Percentiles rank a stretch among this genome's conserved stretches.
phyloP scores from a whole-genome alignment of 2,329 filamentous ascomycete genomes.

The Monosporascus sp. region DNA sequence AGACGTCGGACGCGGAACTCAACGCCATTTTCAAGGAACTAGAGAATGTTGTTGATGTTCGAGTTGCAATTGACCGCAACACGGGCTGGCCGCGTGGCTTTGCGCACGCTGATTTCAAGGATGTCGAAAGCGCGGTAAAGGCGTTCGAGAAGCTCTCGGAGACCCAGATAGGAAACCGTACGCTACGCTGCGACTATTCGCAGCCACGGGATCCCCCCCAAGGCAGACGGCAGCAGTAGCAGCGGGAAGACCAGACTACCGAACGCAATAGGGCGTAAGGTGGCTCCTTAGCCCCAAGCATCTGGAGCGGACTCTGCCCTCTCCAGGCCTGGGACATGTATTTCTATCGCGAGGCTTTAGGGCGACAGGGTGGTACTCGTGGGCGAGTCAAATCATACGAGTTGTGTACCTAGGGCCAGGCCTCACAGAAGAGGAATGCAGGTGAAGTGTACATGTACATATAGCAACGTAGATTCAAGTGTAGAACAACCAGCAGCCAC shows the following conservation, averaged over 20 bases:
- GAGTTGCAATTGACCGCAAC: constrained; percentile 75
- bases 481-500: not conserved
- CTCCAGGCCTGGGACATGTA: not conserved
- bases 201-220: constrained; percentile 3
- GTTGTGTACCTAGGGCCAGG: not conserved
- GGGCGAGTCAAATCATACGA: not conserved
- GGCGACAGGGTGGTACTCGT: too few species aligned
- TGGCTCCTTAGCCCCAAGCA: not conserved
- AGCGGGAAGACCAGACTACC: not conserved
- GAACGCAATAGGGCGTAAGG: not conserved
- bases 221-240: not conserved
- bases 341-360: not conserved
- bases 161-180: constrained; percentile 60
- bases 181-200: constrained; percentile 62
- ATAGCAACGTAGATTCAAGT: not conserved
- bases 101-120: constrained; percentile 74
- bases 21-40: constrained; percentile 71
- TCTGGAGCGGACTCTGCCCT: not conserved
- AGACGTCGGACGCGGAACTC: constrained; percentile 78
- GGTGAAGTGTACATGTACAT: not conserved
- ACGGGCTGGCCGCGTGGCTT: constrained; percentile 81
- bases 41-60: constrained; percentile 66
- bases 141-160: constrained; percentile 52
- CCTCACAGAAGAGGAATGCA: not conserved
- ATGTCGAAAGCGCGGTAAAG: constrained; percentile 57